Evolutionary conservation across 2,329 filamentous ascomycete genomes (phyloP), one percentile per base, ranked within the genome.

Genomic region (Dryadomyces quercus-mongolicae): DNA sequence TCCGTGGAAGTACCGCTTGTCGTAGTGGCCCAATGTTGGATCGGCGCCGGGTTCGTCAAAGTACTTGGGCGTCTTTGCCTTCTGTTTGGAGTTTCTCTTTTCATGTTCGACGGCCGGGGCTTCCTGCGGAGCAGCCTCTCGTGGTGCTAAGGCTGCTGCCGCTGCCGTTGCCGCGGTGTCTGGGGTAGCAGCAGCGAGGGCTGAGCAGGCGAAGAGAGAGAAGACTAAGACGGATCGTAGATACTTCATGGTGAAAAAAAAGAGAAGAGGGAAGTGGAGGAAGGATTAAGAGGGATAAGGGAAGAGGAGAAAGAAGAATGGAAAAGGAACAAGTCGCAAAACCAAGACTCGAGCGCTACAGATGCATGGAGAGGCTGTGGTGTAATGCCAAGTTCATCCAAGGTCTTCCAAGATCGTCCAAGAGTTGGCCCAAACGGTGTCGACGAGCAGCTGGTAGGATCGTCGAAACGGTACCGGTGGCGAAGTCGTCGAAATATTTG

Each of bases 11-110:
- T 77, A 92, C 57, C 88, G 81, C 22, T 65, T 67, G 67, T 92
- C 87, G 67, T 92, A 92, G 70, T 92, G 87, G 52, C 80, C 78
- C 21, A 86, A 74, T 34, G 75, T 74, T 53, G 80, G 70, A 61
- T 75, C 74, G 53, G 69, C 70, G 51, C 84, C 82, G 0, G 83
- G 79, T 64, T 88, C 84, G 55, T 76, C 71, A 67, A 85, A 86
- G 67, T 85, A 85, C 64, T 85, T 86, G 54, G 63, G 66, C 15
- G 52, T 72, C 70, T 18, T 18, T 21, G 31, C 22, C 15, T 45
- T 48, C 3, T 3, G 42, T n/a, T 44, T 44, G 42, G 5, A 5
- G 25, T 31, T 8, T 31, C 25, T 31, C 25, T 31, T 31, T 31
- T 31, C 25, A 31, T 31, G 25, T 31, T 31, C 4, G 25, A 31